A percentile compares a stretch with the other conserved stretches of the same genome.
Evolutionary conservation across 129 eudicot species (phyloP).

Genomic region (Saussurea involucrata): DNA sequence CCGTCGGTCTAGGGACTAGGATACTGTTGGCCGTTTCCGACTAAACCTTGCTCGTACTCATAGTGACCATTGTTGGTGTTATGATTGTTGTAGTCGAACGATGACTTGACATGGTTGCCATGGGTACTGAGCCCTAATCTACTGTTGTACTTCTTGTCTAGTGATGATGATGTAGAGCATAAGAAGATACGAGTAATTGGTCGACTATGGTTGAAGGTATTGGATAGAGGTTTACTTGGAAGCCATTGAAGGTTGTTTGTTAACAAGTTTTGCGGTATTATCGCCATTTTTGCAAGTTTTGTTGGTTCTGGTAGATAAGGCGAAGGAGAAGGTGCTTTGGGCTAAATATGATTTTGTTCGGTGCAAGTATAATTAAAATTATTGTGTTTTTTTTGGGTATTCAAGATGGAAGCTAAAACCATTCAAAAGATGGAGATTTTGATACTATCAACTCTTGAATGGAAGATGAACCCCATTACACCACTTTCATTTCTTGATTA

Average conservation of each 20-base stretch:
- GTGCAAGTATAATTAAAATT: no score
- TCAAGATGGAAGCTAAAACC: no score
- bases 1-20: constrained; percentile 70
- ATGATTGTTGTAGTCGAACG: constrained; percentile 28
- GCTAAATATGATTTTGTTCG: no score
- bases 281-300: constrained; percentile 28
- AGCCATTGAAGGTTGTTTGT: constrained; percentile 24
- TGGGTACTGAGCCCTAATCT: constrained; percentile 7
- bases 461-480: no score
- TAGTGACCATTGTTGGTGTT: constrained; percentile 23
- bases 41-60: constrained; percentile 33
- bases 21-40: constrained; percentile 28
- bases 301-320: constrained; percentile 13
- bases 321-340: constrained; percentile 3
- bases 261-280: constrained; percentile 22
- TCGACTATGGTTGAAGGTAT: constrained; percentile 3
- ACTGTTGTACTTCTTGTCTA: background rate
- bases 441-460: no score
- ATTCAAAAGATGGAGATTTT: no score
- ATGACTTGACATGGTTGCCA: constrained; percentile 17
- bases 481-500: no score
- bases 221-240: constrained; percentile 12
- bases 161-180: constrained; percentile 13
- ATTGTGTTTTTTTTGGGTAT: no score
- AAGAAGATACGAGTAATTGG: constrained; percentile 7